Evolutionary conservation across 805 yeast species (phyloP), one percentile per base, ranked within the genome.

Genomic region (Hanseniaspora clermontiae): DNA sequence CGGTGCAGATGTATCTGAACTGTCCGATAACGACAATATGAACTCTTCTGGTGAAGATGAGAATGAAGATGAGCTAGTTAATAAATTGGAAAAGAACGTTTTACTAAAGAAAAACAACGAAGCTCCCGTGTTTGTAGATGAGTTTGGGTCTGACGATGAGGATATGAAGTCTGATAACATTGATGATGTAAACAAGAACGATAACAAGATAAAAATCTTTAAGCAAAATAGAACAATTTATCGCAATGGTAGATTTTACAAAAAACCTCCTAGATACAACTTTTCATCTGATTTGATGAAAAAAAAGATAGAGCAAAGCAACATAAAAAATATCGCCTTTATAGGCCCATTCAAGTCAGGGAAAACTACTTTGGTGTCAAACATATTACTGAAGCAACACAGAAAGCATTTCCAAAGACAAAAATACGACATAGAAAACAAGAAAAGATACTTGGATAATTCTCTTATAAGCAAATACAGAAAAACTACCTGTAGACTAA

Each of bases 341-440:
- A 79, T 82, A n/a, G 98, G 98, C 0, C 79, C 81, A 45, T 65
- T 85, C 1, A 86, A 87, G 62, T 81, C 87, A 5, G 99, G 99
- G 1, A 93, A 93, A 69, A 86, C 97, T 0, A 74, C 87, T 0
- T 69, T 90, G 1, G 61, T 87, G 2, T 96, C 91, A 64, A 66
- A 77, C 67, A 67, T 91, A 27, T 79, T 88, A 0, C 60, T 71
- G 2, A 81, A 83, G 57, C 81, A 95, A 0, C 96, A 88, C 62
- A 64, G 69, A 51, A 59, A 58, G 27, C 57, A 66, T n/a, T 65
- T 73, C 5, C 57, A 63, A 17, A 53, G 57, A 34, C 57, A 53
- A n/a, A 53, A 53, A 46, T 53, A 53, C 24, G 58, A 50, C n/a
- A 39, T 49, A 8, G 17, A n/a, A 27, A 50, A 51, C 15, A 27